phyloP scores from a whole-genome alignment of 495 filamentous ascomycete species.

The Trichocladium antarcticum region DNA sequence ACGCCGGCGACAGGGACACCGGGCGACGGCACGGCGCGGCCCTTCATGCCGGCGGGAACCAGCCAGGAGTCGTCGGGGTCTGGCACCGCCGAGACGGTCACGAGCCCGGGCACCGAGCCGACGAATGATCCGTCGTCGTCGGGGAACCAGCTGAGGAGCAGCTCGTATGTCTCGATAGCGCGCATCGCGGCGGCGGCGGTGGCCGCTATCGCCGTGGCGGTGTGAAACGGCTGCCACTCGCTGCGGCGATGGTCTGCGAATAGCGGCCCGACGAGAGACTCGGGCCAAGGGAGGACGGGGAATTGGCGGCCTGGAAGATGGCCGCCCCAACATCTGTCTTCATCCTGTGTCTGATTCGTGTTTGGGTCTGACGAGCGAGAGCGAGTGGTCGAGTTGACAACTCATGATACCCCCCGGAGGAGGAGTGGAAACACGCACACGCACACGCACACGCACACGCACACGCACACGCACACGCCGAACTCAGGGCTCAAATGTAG shows the following conservation, averaged over 20 bases:
- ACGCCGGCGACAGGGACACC: slow-evolving; percentile 4
- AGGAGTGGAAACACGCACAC: slow-evolving; percentile 1
- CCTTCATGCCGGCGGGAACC: slow-evolving; percentile 11
- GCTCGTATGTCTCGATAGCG: slow-evolving; percentile 9
- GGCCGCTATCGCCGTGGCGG: slow-evolving; percentile 11
- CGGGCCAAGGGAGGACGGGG: background rate
- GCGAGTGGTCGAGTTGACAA: slow-evolving; percentile 1
- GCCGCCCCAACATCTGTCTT: background rate
- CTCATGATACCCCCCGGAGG: slow-evolving; percentile 9
- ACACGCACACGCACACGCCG: background rate
- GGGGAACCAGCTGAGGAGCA: slow-evolving; percentile 12
- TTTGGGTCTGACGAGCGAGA: slow-evolving; percentile 12
- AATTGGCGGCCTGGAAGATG: background rate
- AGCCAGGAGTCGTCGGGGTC: slow-evolving; percentile 11
- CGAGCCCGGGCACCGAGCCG: background rate
- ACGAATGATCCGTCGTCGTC: slow-evolving; percentile 12
- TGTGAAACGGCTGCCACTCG: slow-evolving; percentile 1
- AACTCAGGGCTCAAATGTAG: slow-evolving; percentile 3
- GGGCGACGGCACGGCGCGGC: background rate
- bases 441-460: too few relatives aligned
- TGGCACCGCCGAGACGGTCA: slow-evolving; percentile 4
- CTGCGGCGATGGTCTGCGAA: background rate
- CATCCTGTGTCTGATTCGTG: slow-evolving; percentile 4
- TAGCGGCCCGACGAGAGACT: background rate
- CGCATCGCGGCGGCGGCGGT: slow-evolving; percentile 12